These are phyloP conservation scores for Amanita rubescens DNA, from an alignment of 768 basidiomycete species.

Conservation along the genomic window DNA sequence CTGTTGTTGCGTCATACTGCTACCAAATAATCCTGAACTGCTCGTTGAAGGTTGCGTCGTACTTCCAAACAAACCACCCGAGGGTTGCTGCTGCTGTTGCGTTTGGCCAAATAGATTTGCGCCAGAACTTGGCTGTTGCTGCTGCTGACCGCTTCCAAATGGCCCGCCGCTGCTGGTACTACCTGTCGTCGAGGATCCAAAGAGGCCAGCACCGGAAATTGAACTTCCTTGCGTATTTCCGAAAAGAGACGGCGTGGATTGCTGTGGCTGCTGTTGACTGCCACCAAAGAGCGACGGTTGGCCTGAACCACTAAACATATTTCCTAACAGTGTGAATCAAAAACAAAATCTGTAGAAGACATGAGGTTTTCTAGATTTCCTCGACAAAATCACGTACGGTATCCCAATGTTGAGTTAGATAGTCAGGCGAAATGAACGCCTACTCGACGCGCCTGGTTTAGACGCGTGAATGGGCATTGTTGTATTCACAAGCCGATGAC, in stretches of 20 bases:
- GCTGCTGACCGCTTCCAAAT: slow-evolving; percentile 18
- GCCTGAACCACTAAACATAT: slow-evolving; percentile 20
- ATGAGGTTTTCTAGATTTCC: not conserved
- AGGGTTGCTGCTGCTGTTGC: slow-evolving; percentile 7
- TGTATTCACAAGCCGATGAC: not conserved
- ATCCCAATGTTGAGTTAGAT: not conserved
- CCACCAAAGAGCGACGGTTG: slow-evolving; percentile 14
- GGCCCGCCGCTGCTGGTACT: slow-evolving; percentile 15
- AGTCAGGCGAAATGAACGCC: not conserved
- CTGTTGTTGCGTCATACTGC: slow-evolving; percentile 4
- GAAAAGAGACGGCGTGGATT: slow-evolving; percentile 11
- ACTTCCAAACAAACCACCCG: slow-evolving; percentile 20
- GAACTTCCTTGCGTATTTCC: slow-evolving; percentile 12
- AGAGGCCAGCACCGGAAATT: slow-evolving; percentile 15
- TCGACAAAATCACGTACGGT: not conserved
- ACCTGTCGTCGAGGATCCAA: slow-evolving; percentile 17
- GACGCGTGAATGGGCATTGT: not conserved
- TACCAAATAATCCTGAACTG: slow-evolving; percentile 11
- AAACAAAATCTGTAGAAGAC: not conserved
- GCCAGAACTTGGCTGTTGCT: slow-evolving; percentile 13
- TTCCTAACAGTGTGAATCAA: slow-evolving; percentile 2
- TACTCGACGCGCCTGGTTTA: not conserved
- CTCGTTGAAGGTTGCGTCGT: slow-evolving; percentile 2
- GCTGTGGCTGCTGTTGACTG: slow-evolving; percentile 13
- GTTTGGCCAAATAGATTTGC: slow-evolving; percentile 18